phyloP scores from a whole-genome alignment of 208 protist species.

The Crithidia brevicula region DNA sequence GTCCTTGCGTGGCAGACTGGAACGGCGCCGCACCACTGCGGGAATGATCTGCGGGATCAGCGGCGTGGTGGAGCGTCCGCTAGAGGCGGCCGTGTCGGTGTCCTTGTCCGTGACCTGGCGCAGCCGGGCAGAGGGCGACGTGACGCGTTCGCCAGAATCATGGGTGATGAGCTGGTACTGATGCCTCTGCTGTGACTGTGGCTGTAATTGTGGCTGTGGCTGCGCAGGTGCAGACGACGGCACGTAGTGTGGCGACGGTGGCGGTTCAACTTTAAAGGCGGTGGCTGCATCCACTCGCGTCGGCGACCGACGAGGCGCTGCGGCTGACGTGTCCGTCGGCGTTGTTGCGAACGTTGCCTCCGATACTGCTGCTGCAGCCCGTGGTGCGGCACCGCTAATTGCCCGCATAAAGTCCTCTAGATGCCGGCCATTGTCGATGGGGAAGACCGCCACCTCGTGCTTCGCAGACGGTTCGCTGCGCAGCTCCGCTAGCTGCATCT shows the following conservation, averaged over 20 bases:
- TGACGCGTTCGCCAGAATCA: background rate
- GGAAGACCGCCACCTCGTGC: slow-evolving; percentile 35
- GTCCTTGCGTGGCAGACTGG: slow-evolving; percentile 5
- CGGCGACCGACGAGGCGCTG: background rate
- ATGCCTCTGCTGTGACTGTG: background rate
- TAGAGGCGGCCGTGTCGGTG: slow-evolving; percentile 18
- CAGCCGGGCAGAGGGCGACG: background rate
- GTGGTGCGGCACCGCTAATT: no score
- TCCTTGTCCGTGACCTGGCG: background rate
- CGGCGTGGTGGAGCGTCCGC: slow-evolving; percentile 24
- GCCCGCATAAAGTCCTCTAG: slow-evolving; percentile 39
- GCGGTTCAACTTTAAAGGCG: background rate
- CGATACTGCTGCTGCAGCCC: background rate
- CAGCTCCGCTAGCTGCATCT: slow-evolving; percentile 27
- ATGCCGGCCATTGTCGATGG: slow-evolving; percentile 16
- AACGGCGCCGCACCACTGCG: slow-evolving; percentile 17
- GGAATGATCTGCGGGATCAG: slow-evolving; percentile 34
- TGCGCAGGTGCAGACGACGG: background rate
- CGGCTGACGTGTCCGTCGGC: background rate
- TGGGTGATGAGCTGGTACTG: background rate
- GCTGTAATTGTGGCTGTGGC: background rate
- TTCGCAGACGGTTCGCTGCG: background rate
- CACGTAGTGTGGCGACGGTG: background rate
- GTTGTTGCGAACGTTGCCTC: background rate
- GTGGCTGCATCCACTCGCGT: background rate